Base-by-base conservation (phyloP, 139 green algal genomes). In the Coelastrella sp. region DNA sequence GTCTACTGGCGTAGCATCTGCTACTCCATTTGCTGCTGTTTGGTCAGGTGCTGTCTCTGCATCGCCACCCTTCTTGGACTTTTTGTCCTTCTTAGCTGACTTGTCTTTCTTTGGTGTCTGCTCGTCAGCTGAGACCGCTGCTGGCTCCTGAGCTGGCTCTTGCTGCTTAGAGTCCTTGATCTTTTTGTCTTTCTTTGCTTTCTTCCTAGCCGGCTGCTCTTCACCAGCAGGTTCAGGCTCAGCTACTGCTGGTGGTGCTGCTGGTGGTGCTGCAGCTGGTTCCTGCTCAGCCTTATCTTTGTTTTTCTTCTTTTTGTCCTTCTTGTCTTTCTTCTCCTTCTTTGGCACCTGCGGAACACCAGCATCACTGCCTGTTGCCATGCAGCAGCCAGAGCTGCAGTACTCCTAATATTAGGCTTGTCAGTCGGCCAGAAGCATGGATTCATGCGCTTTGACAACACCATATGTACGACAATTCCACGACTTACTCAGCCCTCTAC, bases 101-200 rank as follows among this genome's bases (percentile, higher is more conserved):
- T 71, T 23, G 10, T 64, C 71, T 73, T 10, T 19, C 73, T 47
- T 47, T 47, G 32, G 32, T 47, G 32, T 47, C 32, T 47, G 32
- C 32, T 47, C 32, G 32, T 47, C 32, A 47, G 65, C 66, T 80
- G 57, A 60, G 64, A 22, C 77, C 65, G 77, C 80, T 86, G 80
- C 80, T 75, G 80, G 56, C 61, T 80, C 57, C 73, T 75, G 57
- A 56, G 58, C 47, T 58, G 47, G 3, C 65, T 88, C 47, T 57
- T 56, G 47, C 66, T 88, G 47, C 83, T 71, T 80, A 57, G 65
- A 20, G 32, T 71, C 23, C 59, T 88, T 88, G 19, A 75, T 74
- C 85, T 84, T 90, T 73, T 90, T 85, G 58, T 85, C 59, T 77
- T 90, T 85, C 59, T 90, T 90, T 57, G 83, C 47, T 61, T 90